Conservation (phyloP, 345 rosid genomes). For the Aquilaria yunnanensis region DNA sequence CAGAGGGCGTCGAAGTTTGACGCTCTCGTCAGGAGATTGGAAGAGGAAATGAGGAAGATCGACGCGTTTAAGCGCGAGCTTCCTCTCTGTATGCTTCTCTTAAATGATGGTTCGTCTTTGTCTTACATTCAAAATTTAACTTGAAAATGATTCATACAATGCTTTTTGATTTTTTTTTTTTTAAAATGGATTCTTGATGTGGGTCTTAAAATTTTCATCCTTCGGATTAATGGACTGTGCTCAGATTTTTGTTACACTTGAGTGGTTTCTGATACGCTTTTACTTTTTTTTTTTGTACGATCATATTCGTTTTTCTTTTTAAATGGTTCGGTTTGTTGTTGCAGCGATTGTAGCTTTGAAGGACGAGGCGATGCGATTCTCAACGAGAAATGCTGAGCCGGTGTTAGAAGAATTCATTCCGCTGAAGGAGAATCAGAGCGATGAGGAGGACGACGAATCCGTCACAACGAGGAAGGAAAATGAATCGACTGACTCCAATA, state of each 20-base stretch:
- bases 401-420: slow-evolving; percentile 64
- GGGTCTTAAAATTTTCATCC: background rate
- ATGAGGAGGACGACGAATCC: slow-evolving; percentile 9
- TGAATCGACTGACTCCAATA: slow-evolving; percentile 14
- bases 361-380: slow-evolving; percentile 35
- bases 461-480: slow-evolving; percentile 18
- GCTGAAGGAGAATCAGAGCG: slow-evolving; percentile 22
- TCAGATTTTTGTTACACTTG: background rate
- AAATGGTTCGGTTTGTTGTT: slow-evolving; percentile 9
- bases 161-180: background rate
- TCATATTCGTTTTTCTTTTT: background rate
- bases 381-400: slow-evolving; percentile 31
- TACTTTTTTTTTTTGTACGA: background rate
- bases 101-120: slow-evolving; percentile 58
- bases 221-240: background rate
- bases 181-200: background rate
- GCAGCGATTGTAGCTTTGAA: slow-evolving; percentile 59
- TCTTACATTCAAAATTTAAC: too few species aligned
- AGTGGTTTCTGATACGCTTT: background rate
- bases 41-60: slow-evolving; percentile 69
- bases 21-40: slow-evolving; percentile 41
- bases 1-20: slow-evolving; percentile 36
- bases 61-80: slow-evolving; percentile 62
- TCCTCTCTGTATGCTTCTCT: slow-evolving; percentile 64
- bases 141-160: background rate